Evolutionary conservation across 1,284 basidiomycete species (phyloP).

Genomic region (Vanrija sp.): DNA sequence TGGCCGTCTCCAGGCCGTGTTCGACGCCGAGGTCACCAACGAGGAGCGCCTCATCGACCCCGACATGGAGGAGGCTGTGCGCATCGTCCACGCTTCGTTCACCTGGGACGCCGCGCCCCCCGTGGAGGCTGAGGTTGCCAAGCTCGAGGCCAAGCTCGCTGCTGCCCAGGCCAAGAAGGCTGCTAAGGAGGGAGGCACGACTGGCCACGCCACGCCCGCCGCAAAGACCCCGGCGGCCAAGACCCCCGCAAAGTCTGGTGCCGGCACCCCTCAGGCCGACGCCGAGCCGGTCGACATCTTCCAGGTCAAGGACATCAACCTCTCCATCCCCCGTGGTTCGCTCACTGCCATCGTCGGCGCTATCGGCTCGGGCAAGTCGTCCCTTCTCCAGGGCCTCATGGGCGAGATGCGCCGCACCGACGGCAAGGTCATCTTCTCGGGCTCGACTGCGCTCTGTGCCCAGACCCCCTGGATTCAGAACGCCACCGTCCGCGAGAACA

Average conservation of each 20-base stretch:
- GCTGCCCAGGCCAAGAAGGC: constrained; percentile 23
- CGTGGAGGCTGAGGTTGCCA: constrained; percentile 47
- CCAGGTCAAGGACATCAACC: constrained; percentile 58
- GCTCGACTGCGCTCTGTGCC: constrained; percentile 68
- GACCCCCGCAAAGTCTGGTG: constrained; percentile 21
- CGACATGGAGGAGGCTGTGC: constrained; percentile 59
- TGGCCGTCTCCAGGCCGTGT: constrained; percentile 64
- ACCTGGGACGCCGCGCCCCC: constrained; percentile 75
- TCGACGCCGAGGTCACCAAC: constrained; percentile 69
- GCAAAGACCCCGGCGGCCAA: constrained; percentile 5
- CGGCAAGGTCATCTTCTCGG: constrained; percentile 62
- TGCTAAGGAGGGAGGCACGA: constrained; percentile 7
- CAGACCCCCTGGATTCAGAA: constrained; percentile 77
- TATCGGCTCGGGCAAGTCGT: constrained; percentile 65
- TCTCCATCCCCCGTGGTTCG: constrained; percentile 66
- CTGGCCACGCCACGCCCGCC: not conserved
- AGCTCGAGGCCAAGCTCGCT: constrained; percentile 41
- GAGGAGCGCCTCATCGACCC: constrained; percentile 54
- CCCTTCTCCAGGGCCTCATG: constrained; percentile 61
- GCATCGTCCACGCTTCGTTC: constrained; percentile 66
- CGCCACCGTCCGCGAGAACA: constrained; percentile 68
- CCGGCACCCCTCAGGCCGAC: constrained; percentile 17
- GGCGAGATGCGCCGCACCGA: constrained; percentile 68
- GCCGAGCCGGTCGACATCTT: constrained; percentile 57
- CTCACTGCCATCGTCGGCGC: constrained; percentile 74